phyloP scores from a whole-genome alignment of 148 eudicot genomes.

The Cornus controversa region DNA sequence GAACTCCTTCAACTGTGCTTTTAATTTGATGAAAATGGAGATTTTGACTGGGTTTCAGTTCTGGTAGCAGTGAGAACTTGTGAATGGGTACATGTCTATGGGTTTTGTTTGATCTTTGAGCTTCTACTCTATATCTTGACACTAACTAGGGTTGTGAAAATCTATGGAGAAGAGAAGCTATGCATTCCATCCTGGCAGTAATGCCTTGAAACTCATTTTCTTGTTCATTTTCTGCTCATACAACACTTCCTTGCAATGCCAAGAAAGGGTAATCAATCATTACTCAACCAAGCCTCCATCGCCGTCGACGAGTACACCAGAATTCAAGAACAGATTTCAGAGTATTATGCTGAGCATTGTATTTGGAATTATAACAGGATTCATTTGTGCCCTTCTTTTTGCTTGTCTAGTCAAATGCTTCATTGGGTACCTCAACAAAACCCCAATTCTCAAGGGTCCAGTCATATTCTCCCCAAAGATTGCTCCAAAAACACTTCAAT shows the following conservation, averaged over 20 bases:
- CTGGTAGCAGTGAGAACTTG: neutral
- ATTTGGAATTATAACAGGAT: constrained; percentile 55
- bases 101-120: constrained; percentile 11
- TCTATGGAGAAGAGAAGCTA: constrained; percentile 31
- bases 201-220: constrained; percentile 15
- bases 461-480: constrained; percentile 81
- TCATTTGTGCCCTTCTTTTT: constrained; percentile 47
- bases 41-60: constrained; percentile 2
- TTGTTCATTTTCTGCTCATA: constrained; percentile 22
- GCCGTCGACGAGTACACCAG: constrained; percentile 18
- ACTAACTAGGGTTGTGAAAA: constrained; percentile 3
- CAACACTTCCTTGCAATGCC: constrained; percentile 26
- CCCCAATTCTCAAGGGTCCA: constrained; percentile 79
- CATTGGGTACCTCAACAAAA: constrained; percentile 43
- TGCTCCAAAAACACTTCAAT: constrained; percentile 51
- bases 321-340: constrained; percentile 23
- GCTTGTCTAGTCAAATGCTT: constrained; percentile 55
- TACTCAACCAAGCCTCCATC: constrained; percentile 21
- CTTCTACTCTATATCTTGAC: neutral
- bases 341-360: constrained; percentile 58
- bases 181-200: neutral
- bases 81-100: neutral
- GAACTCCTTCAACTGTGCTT: no score
- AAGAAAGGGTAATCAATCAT: constrained; percentile 20
- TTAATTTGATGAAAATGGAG: neutral